These are phyloP conservation scores for Poa pratensis DNA, from an alignment of 176 grass and related monocot species.

Conservation along the genomic window DNA sequence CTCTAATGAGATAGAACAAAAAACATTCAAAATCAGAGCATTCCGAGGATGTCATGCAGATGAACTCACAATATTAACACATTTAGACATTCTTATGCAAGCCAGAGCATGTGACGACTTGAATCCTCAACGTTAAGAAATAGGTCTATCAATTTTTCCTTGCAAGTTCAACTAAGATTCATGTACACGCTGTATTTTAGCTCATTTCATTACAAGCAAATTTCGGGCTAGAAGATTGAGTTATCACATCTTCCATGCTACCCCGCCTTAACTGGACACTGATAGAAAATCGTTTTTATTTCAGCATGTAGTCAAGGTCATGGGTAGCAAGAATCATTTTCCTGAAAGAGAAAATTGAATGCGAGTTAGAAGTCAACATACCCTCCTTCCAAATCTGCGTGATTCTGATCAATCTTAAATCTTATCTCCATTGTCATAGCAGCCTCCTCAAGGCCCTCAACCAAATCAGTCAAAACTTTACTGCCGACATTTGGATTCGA, in stretches of 20 bases:
- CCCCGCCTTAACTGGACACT: not conserved
- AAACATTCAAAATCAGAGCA: not conserved
- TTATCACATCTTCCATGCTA: not conserved
- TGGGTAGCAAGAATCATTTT: not conserved
- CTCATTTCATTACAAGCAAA: not conserved
- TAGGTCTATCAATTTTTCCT: not conserved
- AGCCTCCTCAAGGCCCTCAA: conserved; percentile 88
- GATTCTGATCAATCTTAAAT: conserved; percentile 92
- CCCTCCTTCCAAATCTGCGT: conserved; percentile 85
- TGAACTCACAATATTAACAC: conserved; percentile 3
- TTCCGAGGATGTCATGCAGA: not conserved
- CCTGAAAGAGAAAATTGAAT: conserved; percentile 7
- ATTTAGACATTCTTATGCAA: not conserved
- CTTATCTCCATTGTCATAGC: conserved; percentile 73
- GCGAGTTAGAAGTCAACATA: conserved; percentile 49
- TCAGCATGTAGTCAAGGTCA: not conserved
- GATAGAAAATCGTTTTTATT: conserved; percentile 7
- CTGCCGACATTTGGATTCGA: conserved; percentile 62
- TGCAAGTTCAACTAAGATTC: conserved; percentile 6
- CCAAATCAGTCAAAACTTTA: conserved; percentile 85
- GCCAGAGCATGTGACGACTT: not conserved
- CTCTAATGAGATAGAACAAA: not conserved
- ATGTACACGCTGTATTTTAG: not conserved
- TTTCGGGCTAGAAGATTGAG: conserved; percentile 13
- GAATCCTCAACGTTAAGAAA: not conserved